Percentiles rank a stretch among this genome's conserved stretches.
These are phyloP conservation scores for Halophytophthora batemanensis DNA, from an alignment of 352 stramenopile species.

Conservation along the genomic window DNA sequence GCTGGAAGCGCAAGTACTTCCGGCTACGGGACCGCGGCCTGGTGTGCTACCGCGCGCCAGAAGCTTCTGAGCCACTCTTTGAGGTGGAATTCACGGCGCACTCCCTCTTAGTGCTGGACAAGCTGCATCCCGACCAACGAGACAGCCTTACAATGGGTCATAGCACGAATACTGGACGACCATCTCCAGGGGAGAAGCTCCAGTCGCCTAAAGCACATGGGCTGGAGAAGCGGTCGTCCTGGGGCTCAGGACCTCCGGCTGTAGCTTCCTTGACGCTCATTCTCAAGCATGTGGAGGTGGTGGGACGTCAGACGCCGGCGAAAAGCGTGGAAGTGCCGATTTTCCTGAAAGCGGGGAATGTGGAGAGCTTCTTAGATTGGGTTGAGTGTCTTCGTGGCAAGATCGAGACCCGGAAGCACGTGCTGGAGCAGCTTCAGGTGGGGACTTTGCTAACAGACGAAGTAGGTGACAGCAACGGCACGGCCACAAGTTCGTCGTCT, in stretches of 20 bases:
- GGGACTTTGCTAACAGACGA: slow-evolving; percentile 10
- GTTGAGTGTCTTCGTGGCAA: slow-evolving; percentile 44
- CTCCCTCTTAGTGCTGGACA: slow-evolving; percentile 34
- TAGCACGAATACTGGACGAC: too few relatives aligned
- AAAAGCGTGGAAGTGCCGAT: slow-evolving; percentile 45
- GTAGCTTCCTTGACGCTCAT: slow-evolving; percentile 37
- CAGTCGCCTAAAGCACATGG: too few relatives aligned
- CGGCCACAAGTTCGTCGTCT: slow-evolving; percentile 1
- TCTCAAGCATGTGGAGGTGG: slow-evolving; percentile 48
- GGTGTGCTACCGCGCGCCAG: slow-evolving; percentile 55
- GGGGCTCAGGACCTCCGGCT: slow-evolving; percentile 20
- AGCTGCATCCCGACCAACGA: slow-evolving; percentile 3
- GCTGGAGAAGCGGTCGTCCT: slow-evolving; percentile 4
- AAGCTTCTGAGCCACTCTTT: slow-evolving; percentile 49
- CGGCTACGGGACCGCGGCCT: slow-evolving; percentile 60
- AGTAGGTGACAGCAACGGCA: slow-evolving; percentile 8
- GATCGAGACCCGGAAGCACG: slow-evolving; percentile 46
- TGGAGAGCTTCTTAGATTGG: slow-evolving; percentile 43
- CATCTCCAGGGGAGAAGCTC: too few relatives aligned
- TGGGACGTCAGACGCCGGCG: slow-evolving; percentile 28
- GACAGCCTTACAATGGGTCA: too few relatives aligned
- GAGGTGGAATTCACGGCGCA: slow-evolving; percentile 55
- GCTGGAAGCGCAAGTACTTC: slow-evolving; percentile 74
- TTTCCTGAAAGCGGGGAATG: slow-evolving; percentile 47
- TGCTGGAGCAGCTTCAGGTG: slow-evolving; percentile 13